phyloP scores from a whole-genome alignment of 139 green algal genomes.

The Picochlorum sp. region DNA sequence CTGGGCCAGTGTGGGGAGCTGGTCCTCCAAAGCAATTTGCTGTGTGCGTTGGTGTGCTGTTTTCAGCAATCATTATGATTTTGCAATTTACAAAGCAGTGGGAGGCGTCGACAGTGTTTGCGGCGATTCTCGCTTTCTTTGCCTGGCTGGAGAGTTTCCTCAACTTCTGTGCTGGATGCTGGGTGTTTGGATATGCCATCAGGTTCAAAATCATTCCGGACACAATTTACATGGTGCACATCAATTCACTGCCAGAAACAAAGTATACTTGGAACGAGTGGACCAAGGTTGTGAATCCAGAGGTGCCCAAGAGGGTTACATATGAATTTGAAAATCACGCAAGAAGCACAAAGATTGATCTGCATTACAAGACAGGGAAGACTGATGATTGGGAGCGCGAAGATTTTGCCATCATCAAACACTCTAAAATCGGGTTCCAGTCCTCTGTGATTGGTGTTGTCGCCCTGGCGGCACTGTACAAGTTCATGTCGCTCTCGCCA shows the following conservation, averaged over 20 bases:
- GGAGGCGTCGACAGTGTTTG: constrained; percentile 16
- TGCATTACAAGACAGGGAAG: constrained; percentile 43
- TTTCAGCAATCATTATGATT: constrained; percentile 18
- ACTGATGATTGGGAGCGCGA: constrained; percentile 36
- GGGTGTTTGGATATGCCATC: constrained; percentile 35
- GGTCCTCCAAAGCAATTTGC: constrained; percentile 52
- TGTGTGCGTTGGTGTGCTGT: constrained; percentile 11
- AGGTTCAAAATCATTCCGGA: constrained; percentile 29
- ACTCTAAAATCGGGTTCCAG: constrained; percentile 44
- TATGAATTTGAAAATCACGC: constrained; percentile 12
- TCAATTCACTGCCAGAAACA: constrained; percentile 31
- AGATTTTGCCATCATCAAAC: constrained; percentile 42
- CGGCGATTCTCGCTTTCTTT: constrained; percentile 13
- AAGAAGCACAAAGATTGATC: constrained; percentile 29
- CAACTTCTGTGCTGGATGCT: constrained; percentile 42
- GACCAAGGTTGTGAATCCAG: constrained; percentile 24
- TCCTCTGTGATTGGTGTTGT: constrained; percentile 26
- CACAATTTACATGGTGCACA: constrained; percentile 34
- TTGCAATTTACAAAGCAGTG: constrained; percentile 20
- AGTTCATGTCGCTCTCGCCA: constrained; percentile 10
- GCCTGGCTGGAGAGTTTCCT: constrained; percentile 33
- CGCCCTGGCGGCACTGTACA: constrained; percentile 29
- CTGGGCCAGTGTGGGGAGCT: constrained; percentile 18
- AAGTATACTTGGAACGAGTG: constrained; percentile 30
- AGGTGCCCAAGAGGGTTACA: not conserved